Base-by-base conservation (phyloP, 495 filamentous ascomycete genomes). In the Xylaria palmicola region DNA sequence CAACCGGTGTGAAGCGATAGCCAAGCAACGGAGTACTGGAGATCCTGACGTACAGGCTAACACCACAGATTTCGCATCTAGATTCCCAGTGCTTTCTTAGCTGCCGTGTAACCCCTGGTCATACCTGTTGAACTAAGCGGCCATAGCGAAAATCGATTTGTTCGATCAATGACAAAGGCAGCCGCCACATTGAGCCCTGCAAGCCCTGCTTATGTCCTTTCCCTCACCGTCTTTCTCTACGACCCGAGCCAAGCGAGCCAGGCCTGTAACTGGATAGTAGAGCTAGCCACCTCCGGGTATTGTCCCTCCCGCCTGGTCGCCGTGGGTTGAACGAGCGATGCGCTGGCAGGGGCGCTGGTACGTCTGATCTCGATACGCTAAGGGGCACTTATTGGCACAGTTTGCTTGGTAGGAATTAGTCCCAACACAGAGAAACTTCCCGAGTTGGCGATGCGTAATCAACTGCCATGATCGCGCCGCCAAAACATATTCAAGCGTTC, bases 271-370 rank as follows among this genome's bases (percentile, higher is more conserved):
- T 50, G 39, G 58, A 53, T 32, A n/a, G 34, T n/a, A 50, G 26
- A 17, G 48, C 19, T 15, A 37, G 29, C 32, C 36, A 39, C 32
- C 36, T 47, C 41, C 19, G 24, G 51, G n/a, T 26, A 15, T 57
- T 20, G 0, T 47, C 56, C 54, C 32, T 44, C 57, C 56, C 51
- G 22, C n/a, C n/a, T 29, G 19, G 45, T 62, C 44, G 48, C 29
- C 60, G 37, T 41, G 47, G 59, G 64, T 72, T 65, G 64, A 64
- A 69, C 66, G 58, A 36, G 27, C 4, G 64, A 67, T 69, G 67
- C 62, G 64, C 60, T 72, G 69, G 68, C 60, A 62, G 51, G 39
- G 51, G 34, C 29, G 24, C 20, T 40, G 34, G 52, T 32, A 24
- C 24, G 29, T 56, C 44, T 43, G 27, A 39, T 50, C 44, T 49